phyloP scores from a whole-genome alignment of 805 yeast species.

The Candida ficus region DNA sequence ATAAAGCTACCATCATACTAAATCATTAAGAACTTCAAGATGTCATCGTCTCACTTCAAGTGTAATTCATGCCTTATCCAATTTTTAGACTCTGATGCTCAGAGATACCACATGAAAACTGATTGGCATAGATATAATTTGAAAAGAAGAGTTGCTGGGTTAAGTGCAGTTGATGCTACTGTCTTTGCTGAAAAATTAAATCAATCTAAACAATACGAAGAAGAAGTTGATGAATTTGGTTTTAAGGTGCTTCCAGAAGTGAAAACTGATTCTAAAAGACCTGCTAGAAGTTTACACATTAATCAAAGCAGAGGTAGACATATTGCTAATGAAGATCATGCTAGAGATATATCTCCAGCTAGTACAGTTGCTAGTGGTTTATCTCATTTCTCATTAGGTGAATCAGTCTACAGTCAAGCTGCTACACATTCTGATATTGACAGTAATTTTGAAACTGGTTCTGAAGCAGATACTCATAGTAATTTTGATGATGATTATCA shows the following conservation, averaged over 20 bases:
- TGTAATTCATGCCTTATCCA: constrained; percentile 87
- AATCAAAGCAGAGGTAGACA: constrained; percentile 26
- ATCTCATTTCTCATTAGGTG: constrained; percentile 54
- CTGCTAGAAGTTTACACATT: constrained; percentile 12
- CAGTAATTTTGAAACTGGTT: constrained; percentile 38
- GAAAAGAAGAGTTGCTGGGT: constrained; percentile 83
- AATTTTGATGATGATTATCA: constrained; percentile 29
- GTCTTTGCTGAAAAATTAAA: constrained; percentile 35
- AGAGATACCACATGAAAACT: constrained; percentile 90
- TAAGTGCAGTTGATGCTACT: constrained; percentile 68
- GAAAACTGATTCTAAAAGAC: too few species aligned
- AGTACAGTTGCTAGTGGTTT: constrained; percentile 49
- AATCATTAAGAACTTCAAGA: too few species aligned
- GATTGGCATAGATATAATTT: constrained; percentile 98
- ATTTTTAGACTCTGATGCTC: constrained; percentile 77
- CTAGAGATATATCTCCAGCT: constrained; percentile 45
- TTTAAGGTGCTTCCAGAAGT: constrained; percentile 29
- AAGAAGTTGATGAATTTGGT: constrained; percentile 35
- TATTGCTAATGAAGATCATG: constrained; percentile 5
- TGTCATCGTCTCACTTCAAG: constrained; percentile 40
- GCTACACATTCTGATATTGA: constrained; percentile 32
- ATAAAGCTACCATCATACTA: too few species aligned
- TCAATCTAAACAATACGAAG: constrained; percentile 28
- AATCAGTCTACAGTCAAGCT: constrained; percentile 31
- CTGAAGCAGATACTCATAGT: constrained; percentile 43